phyloP scores from a whole-genome alignment of 305 asterid species.

The Fraxinus albicans region DNA sequence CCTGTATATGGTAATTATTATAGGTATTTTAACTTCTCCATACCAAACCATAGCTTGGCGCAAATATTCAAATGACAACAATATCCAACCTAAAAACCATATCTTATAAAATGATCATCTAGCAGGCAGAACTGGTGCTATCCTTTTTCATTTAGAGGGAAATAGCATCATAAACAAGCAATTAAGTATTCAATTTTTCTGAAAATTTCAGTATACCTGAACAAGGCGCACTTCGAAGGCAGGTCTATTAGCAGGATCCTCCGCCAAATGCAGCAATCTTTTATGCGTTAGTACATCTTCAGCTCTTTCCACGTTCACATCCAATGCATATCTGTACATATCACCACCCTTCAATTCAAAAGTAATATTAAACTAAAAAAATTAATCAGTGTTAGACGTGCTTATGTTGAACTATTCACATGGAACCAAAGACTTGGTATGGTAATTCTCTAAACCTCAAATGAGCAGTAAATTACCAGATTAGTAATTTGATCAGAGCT shows the following conservation, averaged over 20 bases:
- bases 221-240: conserved; percentile 51
- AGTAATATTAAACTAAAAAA: neutral
- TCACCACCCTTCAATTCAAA: neutral
- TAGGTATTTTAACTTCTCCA: neutral
- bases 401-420: neutral
- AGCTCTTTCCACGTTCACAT: conserved; percentile 59
- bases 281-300: conserved; percentile 54
- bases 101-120: neutral
- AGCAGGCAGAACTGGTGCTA: neutral
- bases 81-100: neutral
- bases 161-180: neutral
- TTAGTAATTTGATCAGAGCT: neutral
- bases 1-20: conserved; percentile 28
- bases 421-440: neutral
- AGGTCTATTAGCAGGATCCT: conserved; percentile 43
- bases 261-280: conserved; percentile 39
- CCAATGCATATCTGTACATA: conserved; percentile 44
- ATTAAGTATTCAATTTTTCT: neutral
- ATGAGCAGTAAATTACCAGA: neutral
- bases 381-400: neutral
- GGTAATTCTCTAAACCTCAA: neutral
- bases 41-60: neutral
- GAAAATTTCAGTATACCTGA: conserved; percentile 31
- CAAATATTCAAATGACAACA: neutral
- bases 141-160: neutral